Conservation (phyloP, 306 rosid genomes). For the Oxytropis ochrocephala region DNA sequence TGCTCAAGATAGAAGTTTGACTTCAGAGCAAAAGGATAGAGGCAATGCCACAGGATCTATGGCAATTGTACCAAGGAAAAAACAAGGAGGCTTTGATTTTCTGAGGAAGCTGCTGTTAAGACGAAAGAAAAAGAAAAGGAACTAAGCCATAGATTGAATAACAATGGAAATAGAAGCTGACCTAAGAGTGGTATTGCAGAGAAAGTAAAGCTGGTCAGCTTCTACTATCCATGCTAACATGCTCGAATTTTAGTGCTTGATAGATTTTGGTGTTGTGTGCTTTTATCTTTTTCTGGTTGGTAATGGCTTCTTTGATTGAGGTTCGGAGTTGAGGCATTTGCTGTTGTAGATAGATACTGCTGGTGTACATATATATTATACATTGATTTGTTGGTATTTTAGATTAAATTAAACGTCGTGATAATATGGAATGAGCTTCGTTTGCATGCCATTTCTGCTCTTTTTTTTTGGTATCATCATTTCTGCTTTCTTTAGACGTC, state of each 20-base stretch:
- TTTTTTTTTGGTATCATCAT: not conserved
- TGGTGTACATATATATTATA: constrained; percentile 17
- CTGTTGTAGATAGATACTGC: constrained; percentile 22
- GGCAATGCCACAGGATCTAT: constrained; percentile 23
- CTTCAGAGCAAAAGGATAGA: constrained; percentile 26
- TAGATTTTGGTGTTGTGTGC: constrained; percentile 1
- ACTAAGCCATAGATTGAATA: constrained; percentile 26
- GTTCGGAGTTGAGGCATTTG: constrained; percentile 12
- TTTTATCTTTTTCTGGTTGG: not conserved
- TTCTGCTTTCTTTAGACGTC: not conserved
- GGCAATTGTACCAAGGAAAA: constrained; percentile 45
- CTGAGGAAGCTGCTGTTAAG: constrained; percentile 53
- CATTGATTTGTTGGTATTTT: constrained; percentile 20
- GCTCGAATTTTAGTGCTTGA: not conserved
- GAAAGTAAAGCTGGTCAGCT: not conserved
- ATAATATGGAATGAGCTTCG: not conserved
- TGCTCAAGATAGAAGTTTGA: constrained; percentile 6
- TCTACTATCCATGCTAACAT: not conserved
- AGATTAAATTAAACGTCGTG: constrained; percentile 6
- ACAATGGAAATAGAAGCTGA: not conserved
- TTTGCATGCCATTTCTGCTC: not conserved
- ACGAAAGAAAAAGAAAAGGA: constrained; percentile 43
- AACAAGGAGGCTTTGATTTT: constrained; percentile 49
- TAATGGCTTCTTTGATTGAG: constrained; percentile 15
- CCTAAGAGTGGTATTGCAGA: not conserved